These are phyloP conservation scores for Irpex sp. DNA, from an alignment of 1,284 basidiomycete species.

Conservation along the genomic window DNA sequence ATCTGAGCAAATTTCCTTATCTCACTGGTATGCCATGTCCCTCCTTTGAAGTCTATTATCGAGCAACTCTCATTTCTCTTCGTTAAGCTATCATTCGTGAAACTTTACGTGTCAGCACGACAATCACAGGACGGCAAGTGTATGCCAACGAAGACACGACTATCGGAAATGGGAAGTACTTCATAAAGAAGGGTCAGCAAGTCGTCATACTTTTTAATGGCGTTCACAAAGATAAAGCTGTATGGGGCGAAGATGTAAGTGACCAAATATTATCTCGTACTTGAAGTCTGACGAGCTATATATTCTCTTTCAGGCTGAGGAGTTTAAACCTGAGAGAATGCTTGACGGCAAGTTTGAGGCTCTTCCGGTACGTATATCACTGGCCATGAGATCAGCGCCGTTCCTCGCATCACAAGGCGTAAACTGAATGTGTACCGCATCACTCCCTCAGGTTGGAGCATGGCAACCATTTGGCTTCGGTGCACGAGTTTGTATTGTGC, in stretches of 20 bases:
- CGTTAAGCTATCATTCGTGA: constrained; percentile 41
- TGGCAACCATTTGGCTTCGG: constrained; percentile 47
- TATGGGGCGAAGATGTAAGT: constrained; percentile 50
- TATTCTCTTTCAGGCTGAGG: constrained; percentile 24
- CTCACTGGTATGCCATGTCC: constrained; percentile 28
- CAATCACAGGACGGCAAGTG: constrained; percentile 35
- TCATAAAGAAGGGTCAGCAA: constrained; percentile 30
- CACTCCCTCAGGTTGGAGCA: constrained; percentile 31
- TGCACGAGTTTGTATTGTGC: constrained; percentile 39
- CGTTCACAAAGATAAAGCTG: constrained; percentile 39
- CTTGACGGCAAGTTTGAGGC: constrained; percentile 43
- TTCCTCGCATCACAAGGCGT: background rate
- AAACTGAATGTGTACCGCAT: background rate
- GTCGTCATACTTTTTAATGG: constrained; percentile 30
- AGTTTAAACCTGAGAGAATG: constrained; percentile 45
- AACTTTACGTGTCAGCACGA: constrained; percentile 39
- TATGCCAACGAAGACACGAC: constrained; percentile 34
- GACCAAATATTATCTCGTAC: background rate
- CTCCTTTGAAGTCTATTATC: too few relatives aligned
- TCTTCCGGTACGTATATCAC: constrained; percentile 31
- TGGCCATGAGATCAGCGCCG: background rate
- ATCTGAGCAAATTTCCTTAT: constrained; percentile 42
- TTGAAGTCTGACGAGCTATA: background rate
- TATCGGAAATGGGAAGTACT: constrained; percentile 38
- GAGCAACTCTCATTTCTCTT: background rate